Percentiles rank a stretch among this genome's conserved stretches.
Conservation (phyloP, 305 asterid species). For the Fraxinus nigra region DNA sequence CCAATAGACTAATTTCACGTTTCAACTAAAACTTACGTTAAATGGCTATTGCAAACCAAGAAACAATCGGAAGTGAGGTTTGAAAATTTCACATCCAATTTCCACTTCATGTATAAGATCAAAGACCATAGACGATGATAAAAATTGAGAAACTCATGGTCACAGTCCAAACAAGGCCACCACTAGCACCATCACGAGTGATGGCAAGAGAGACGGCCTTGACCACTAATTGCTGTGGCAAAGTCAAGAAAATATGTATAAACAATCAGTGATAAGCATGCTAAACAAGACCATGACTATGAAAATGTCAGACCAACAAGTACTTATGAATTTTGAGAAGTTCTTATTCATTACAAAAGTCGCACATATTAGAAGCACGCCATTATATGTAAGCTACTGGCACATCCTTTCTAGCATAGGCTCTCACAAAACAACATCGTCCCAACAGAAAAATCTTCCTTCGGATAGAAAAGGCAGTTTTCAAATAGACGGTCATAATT, state of each 20-base stretch:
- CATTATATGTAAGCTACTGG: background rate
- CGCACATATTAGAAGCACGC: background rate
- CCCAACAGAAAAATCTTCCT: background rate
- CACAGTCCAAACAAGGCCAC: constrained; percentile 89
- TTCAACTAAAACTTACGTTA: background rate
- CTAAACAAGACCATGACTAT: background rate
- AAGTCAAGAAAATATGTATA: background rate
- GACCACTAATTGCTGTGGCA: constrained; percentile 68
- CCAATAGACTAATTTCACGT: background rate
- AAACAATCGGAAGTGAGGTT: too few species aligned
- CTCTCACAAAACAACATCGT: background rate
- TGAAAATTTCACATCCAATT: background rate
- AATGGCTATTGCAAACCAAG: background rate
- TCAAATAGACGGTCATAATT: background rate
- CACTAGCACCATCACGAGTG: constrained; percentile 96
- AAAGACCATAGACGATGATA: background rate
- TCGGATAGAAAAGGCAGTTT: background rate
- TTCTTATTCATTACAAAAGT: background rate
- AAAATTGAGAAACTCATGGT: constrained; percentile 50
- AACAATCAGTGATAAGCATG: background rate
- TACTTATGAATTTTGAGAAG: background rate
- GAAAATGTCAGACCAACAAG: background rate
- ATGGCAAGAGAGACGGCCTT: constrained; percentile 94
- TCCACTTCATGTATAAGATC: background rate
- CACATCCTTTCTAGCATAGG: background rate